Evolutionary conservation across 2,329 filamentous ascomycete species (phyloP).

Genomic region (Trichoderma sp.): DNA sequence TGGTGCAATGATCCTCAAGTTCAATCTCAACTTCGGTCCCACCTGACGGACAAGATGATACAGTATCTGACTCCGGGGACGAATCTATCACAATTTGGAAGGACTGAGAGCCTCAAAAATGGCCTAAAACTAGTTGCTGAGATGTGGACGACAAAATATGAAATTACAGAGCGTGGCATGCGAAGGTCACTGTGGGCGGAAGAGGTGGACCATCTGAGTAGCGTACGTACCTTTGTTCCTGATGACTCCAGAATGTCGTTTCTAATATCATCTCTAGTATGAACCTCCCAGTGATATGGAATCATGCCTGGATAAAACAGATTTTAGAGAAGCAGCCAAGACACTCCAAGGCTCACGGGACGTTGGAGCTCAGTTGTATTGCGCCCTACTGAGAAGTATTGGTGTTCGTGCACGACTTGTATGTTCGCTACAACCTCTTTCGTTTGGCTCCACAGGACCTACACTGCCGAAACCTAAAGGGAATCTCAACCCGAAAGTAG

Average conservation of each 20-base stretch:
- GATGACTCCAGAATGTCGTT: not conserved
- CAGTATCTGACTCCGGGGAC: constrained; percentile 68
- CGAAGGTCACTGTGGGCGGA: constrained; percentile 75
- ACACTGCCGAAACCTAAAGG: constrained; percentile 46
- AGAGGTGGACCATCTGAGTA: constrained; percentile 59
- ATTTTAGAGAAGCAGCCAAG: constrained; percentile 72
- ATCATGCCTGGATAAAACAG: constrained; percentile 65
- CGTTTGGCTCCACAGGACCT: constrained; percentile 62
- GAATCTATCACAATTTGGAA: constrained; percentile 71
- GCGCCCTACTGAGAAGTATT: constrained; percentile 78
- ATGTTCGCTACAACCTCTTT: constrained; percentile 83
- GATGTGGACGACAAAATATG: constrained; percentile 70
- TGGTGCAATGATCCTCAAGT: constrained; percentile 82
- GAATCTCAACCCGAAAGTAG: constrained; percentile 35
- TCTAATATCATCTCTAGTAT: constrained; percentile 43
- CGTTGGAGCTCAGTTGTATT: constrained; percentile 86
- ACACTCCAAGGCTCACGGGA: constrained; percentile 80
- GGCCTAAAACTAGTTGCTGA: constrained; percentile 71
- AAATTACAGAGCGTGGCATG: constrained; percentile 70
- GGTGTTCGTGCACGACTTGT: constrained; percentile 81
- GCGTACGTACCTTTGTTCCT: constrained; percentile 44
- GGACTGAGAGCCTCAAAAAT: constrained; percentile 74
- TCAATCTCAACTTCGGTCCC: constrained; percentile 64
- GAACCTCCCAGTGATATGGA: constrained; percentile 65
- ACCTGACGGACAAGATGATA: constrained; percentile 67